Base-by-base conservation (phyloP, 2,329 filamentous ascomycete genomes). In the Eurotiales sp. region DNA sequence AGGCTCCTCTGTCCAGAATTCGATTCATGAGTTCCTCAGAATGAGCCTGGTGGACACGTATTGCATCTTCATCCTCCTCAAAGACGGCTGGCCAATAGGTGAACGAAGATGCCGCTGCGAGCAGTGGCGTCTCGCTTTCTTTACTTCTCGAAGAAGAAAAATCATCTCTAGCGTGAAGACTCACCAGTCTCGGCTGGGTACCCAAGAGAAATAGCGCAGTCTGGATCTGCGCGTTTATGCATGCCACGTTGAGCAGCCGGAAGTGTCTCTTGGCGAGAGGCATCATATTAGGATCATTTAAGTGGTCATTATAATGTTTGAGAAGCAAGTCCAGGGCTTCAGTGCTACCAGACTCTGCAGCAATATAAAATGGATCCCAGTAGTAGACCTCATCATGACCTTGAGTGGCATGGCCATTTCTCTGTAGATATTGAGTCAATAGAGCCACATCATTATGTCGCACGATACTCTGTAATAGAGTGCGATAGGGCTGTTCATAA, bases 301-400 rank as follows among this genome's bases (percentile, higher is more conserved):
- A 41, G 48, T 52, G 43, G 42, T 17, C 29, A 3, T 52, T 32
- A 15, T 48, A 39, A 15, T 48, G 44, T 23, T 48, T 34, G 37
- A 52, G 14, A 27, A 52, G 44, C 36, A 48, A 21, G 21, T 52
- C 17, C n/a, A 48, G 50, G 7, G 50, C 44, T 29, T 46, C 37
- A 36, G 50, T 52, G 37, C 50, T 52, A n/a, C 50, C 43, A 19
- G 3, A 37, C 21, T 52, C 6, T 27, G 36, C 43, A 42, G 50
- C 36, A 37, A 52, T 12, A 27, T 43, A 52, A 19, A 52, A 47
- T 43, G 37, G 43, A 52, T 52, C 50, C 36, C 27, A 48, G 10
- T 30, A 42, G 21, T 43, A 52, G 25, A 48, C 37, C n/a, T 52
- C 27, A 4, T 43, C 12, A 39, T 37, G 29, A 15, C 37, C 44